Base-by-base conservation (phyloP, 345 rosid genomes). In the Camelina hispida region DNA sequence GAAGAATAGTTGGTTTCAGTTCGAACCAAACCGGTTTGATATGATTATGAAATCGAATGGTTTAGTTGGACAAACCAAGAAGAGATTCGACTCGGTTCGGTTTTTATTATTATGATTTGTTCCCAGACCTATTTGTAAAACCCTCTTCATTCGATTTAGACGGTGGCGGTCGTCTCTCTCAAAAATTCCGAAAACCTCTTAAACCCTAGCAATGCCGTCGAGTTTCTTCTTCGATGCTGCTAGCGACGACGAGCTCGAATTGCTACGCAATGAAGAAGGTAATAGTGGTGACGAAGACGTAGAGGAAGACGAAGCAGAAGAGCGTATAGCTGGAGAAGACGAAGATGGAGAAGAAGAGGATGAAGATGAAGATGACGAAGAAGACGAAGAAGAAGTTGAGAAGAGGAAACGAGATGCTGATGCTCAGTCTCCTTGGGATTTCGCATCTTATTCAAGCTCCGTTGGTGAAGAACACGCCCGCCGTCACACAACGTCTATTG, bases 381-480 rank as follows among this genome's bases (percentile, higher is more conserved):
- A 75, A 0, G 81, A 74, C 2, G 82, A 63, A 5, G 89, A 78
- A 11, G 84, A 51, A 1, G 80, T 81, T 44, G 80, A 77, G 16
- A 81, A 71, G 37, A 64, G 9, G 54, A 74, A 74, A 74, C 71
- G 50, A 40, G 34, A 62, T 44, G 60, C 61, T 16, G 81, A 77
- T 54, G 74, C 72, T 4, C 97, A 90, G 53, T 92, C 99, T 11
- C 97, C 97, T 6, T 92, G 97, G 97, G 97, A 95, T 75, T 92
- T 95, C 61, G 87, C 90, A 53, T 77, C 92, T 11, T 91, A 85
- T 69, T 87, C 96, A 7, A 93, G 88, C 79, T 85, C 97, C 51
- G 95, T 88, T 1, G 88, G 91, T 16, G 97, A 94, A 48, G 98
- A 94, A 78, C 97, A 94, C 81, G 86, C 91, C 12, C 97, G 97